Percentiles rank a stretch among this genome's conserved stretches.
phyloP scores from a whole-genome alignment of 164 flowering plant genomes.

The Berberis vulgaris region DNA sequence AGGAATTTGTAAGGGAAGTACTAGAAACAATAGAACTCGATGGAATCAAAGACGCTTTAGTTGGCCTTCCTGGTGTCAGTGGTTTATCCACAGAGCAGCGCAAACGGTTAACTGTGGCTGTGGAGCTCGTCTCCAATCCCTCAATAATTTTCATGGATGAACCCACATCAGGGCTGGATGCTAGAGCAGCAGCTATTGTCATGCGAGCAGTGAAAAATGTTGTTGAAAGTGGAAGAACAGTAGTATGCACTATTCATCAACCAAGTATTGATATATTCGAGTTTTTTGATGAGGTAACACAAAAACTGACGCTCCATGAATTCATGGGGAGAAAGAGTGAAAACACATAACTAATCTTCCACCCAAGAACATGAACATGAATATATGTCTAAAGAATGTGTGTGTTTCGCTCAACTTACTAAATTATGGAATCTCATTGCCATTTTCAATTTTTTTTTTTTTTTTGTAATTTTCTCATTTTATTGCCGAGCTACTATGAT shows the following conservation, averaged over 20 bases:
- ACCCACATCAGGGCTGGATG: constrained; percentile 38
- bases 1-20: constrained; percentile 36
- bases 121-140: constrained; percentile 47
- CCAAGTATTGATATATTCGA: constrained; percentile 48
- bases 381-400: too few relatives aligned
- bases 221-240: constrained; percentile 27
- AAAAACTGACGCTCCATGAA: too few relatives aligned
- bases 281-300: constrained; percentile 39
- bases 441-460: too few relatives aligned
- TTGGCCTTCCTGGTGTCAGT: constrained; percentile 29
- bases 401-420: too few relatives aligned
- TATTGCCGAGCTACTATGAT: not conserved
- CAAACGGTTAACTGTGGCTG: constrained; percentile 41
- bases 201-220: constrained; percentile 38
- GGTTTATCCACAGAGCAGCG: constrained; percentile 41
- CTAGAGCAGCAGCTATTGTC: constrained; percentile 41
- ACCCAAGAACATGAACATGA: too few relatives aligned
- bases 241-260: constrained; percentile 46
- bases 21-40: constrained; percentile 37
- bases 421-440: too few relatives aligned
- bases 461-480: not conserved
- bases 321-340: too few relatives aligned
- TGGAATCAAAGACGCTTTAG: constrained; percentile 28
- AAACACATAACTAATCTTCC: too few relatives aligned
- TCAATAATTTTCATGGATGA: constrained; percentile 49